Evolutionary conservation across 2,329 filamentous ascomycete species (phyloP).

Genomic region (Fusarium clavum): DNA sequence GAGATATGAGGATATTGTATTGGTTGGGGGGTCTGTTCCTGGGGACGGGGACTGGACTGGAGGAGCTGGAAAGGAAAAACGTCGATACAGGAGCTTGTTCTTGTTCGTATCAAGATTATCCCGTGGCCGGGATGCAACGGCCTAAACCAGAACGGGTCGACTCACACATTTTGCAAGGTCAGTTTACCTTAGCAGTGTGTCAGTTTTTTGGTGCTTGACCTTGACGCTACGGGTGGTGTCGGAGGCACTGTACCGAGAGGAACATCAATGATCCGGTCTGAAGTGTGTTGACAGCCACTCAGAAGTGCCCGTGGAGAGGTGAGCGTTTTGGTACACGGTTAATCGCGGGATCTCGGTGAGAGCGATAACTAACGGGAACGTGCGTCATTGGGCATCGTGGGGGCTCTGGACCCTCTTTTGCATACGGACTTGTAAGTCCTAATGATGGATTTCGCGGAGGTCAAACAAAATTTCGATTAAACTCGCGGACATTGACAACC

Average conservation of each 20-base stretch:
- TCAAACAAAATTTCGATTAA: conserved; percentile 19
- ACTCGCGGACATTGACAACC: conserved; percentile 37
- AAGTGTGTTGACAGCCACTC: conserved; percentile 16
- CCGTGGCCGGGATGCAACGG: conserved; percentile 44
- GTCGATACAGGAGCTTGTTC: conserved; percentile 44
- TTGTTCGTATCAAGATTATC: conserved; percentile 49
- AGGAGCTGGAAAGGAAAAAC: conserved; percentile 44
- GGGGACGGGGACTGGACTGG: not conserved
- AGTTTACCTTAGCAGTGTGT: conserved; percentile 10
- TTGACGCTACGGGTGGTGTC: conserved; percentile 47
- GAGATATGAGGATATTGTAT: conserved; percentile 33
- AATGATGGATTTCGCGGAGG: conserved; percentile 17
- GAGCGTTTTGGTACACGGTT: conserved; percentile 38
- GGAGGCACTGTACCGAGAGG: conserved; percentile 46
- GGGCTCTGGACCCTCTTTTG: conserved; percentile 20
- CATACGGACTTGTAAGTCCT: conserved; percentile 35
- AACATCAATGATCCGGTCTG: conserved; percentile 40
- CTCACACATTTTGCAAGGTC: conserved; percentile 28
- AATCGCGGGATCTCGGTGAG: conserved; percentile 47
- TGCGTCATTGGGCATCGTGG: conserved; percentile 39
- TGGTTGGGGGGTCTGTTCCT: conserved; percentile 17
- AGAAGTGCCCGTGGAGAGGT: conserved; percentile 21
- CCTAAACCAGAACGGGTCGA: conserved; percentile 43
- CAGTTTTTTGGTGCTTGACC: conserved; percentile 26
- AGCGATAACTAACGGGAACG: conserved; percentile 25